Percentiles rank a stretch among this genome's conserved stretches.
Evolutionary conservation across 2,329 filamentous ascomycete genomes (phyloP).

Genomic region (Rachicladosporium sp.): DNA sequence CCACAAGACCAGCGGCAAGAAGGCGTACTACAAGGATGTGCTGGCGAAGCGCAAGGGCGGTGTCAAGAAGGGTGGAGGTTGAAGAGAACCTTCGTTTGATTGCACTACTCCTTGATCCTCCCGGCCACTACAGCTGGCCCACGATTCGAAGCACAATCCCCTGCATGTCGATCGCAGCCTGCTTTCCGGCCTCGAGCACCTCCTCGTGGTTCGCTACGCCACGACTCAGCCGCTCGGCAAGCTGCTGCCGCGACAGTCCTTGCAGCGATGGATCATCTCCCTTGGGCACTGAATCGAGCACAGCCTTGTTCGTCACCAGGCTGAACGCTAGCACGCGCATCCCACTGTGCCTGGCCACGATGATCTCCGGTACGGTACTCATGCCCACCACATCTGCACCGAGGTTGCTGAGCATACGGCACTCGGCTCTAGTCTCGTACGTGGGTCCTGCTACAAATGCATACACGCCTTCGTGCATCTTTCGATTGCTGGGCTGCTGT

Average conservation of each 20-base stretch:
- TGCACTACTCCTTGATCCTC: neutral
- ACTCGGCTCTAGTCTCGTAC: slow-evolving; percentile 55
- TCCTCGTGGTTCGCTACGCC: slow-evolving; percentile 54
- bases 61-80: slow-evolving; percentile 21
- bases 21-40: slow-evolving; percentile 73
- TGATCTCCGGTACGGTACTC: slow-evolving; percentile 58
- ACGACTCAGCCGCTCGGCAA: slow-evolving; percentile 43
- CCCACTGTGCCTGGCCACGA: slow-evolving; percentile 52
- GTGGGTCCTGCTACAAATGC: slow-evolving; percentile 52
- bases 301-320: slow-evolving; percentile 53
- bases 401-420: slow-evolving; percentile 46
- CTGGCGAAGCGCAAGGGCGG: slow-evolving; percentile 42
- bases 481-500: slow-evolving; percentile 32
- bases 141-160: slow-evolving; percentile 35
- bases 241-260: slow-evolving; percentile 35
- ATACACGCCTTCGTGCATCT: slow-evolving; percentile 53
- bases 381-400: slow-evolving; percentile 60
- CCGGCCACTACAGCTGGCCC: slow-evolving; percentile 24
- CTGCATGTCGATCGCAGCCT: slow-evolving; percentile 53
- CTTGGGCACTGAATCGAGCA: slow-evolving; percentile 45
- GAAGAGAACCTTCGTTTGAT: slow-evolving; percentile 1
- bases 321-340: slow-evolving; percentile 53
- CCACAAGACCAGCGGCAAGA: slow-evolving; percentile 76
- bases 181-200: slow-evolving; percentile 48
- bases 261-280: slow-evolving; percentile 46